These are phyloP conservation scores for Kodamaea alishanica DNA, from an alignment of 1,139 yeast genomes.

Conservation along the genomic window DNA sequence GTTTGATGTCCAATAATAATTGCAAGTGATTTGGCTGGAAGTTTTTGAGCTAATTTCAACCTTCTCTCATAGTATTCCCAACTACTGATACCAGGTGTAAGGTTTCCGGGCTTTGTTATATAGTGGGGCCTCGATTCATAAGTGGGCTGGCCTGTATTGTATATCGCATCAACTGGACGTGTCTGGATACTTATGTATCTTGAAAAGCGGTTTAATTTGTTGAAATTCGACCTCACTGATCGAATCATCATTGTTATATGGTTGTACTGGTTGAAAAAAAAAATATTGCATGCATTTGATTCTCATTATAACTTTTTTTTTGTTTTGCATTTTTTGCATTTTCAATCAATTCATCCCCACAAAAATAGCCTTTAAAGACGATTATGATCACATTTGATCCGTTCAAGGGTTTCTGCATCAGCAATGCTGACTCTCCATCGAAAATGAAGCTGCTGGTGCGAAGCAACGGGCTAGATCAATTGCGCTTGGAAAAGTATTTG, in stretches of 20 bases:
- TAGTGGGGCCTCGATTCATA: conserved; percentile 79
- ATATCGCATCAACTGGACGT: conserved; percentile 13
- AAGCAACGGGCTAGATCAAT: conserved; percentile 32
- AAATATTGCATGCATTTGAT: too few relatives aligned
- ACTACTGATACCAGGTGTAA: conserved; percentile 88
- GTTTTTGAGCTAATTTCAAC: conserved; percentile 45
- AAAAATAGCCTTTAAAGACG: too few relatives aligned
- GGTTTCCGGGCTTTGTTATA: conserved; percentile 65
- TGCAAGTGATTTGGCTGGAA: conserved; percentile 68
- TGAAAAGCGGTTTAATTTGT: background rate
- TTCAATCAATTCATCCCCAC: too few relatives aligned
- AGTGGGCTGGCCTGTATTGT: conserved; percentile 76
- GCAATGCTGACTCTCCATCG: conserved; percentile 1
- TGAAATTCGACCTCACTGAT: too few relatives aligned
- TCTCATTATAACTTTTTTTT: too few relatives aligned
- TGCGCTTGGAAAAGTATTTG: conserved; percentile 24
- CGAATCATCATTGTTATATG: too few relatives aligned
- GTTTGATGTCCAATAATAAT: conserved; percentile 69
- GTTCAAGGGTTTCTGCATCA: conserved; percentile 17
- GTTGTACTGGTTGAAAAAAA: too few relatives aligned
- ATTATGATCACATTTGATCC: conserved; percentile 8
- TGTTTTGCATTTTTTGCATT: too few relatives aligned
- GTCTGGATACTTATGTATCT: background rate
- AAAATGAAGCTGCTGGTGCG: background rate
- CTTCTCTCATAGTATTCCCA: conserved; percentile 77